These are phyloP conservation scores for Emericellopsis atlantica DNA, from an alignment of 2,329 filamentous ascomycete species.

Conservation along the genomic window DNA sequence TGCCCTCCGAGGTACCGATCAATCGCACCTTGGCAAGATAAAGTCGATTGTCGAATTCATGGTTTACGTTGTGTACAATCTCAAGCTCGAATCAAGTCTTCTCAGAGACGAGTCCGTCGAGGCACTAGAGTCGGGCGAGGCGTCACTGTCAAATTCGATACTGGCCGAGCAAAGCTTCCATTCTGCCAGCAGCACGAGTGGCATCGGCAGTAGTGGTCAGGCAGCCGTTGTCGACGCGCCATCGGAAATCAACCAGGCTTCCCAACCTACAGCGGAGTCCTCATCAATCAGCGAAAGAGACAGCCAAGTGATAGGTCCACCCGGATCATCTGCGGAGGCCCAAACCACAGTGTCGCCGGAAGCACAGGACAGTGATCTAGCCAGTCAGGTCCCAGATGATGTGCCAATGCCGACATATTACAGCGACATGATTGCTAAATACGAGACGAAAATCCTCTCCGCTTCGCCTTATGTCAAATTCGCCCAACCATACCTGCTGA, in stretches of 20 bases:
- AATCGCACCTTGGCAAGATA: conserved; percentile 58
- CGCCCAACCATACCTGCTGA: conserved; percentile 82
- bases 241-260: conserved; percentile 22
- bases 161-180: conserved; percentile 24
- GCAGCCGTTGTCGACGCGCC: conserved; percentile 20
- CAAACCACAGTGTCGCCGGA: not conserved
- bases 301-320: not conserved
- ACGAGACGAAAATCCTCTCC: conserved; percentile 85
- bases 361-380: not conserved
- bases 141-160: conserved; percentile 23
- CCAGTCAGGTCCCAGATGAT: conserved; percentile 56
- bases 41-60: conserved; percentile 97
- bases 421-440: conserved; percentile 86
- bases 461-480: conserved; percentile 96
- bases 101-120: conserved; percentile 88
- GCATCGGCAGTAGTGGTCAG: conserved; percentile 15
- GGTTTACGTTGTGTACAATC: conserved; percentile 96
- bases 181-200: conserved; percentile 17
- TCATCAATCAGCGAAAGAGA: not conserved
- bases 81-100: conserved; percentile 88
- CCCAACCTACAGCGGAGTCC: conserved; percentile 18
- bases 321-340: not conserved
- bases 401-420: conserved; percentile 84
- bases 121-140: conserved; percentile 52
- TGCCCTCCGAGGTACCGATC: conserved; percentile 70